A percentile compares a stretch with the other conserved stretches of the same genome.
Evolutionary conservation across 2,329 filamentous ascomycete genomes (phyloP).

Genomic region (Arthrobotrys sinensis): DNA sequence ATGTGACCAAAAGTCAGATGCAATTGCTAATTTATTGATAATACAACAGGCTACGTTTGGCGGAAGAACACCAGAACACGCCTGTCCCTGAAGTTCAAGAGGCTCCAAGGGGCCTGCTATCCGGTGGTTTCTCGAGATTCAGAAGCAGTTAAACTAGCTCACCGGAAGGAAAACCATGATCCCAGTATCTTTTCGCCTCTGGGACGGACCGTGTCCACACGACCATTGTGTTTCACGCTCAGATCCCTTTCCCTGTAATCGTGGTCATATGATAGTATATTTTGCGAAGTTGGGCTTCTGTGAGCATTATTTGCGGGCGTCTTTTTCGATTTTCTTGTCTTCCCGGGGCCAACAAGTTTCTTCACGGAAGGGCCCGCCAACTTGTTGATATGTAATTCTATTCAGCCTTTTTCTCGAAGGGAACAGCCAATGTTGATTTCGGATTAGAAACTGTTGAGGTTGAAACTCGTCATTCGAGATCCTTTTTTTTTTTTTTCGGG

Average conservation of each 20-base stretch:
- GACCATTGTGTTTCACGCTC: constrained; percentile 60
- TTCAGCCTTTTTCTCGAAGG: constrained; percentile 36
- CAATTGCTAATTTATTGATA: constrained; percentile 42
- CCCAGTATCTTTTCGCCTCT: constrained; percentile 36
- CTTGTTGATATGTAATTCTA: constrained; percentile 39
- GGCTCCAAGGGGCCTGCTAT: constrained; percentile 37
- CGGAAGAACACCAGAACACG: constrained; percentile 44
- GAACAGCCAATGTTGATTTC: constrained; percentile 48
- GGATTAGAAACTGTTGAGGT: constrained; percentile 32
- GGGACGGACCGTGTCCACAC: constrained; percentile 61
- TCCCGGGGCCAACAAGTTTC: neutral
- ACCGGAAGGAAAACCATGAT: constrained; percentile 25
- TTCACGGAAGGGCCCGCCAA: neutral
- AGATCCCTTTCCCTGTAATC: constrained; percentile 40
- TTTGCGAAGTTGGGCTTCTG: constrained; percentile 28
- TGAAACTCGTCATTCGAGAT: constrained; percentile 20
- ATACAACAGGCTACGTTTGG: constrained; percentile 48
- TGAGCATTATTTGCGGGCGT: constrained; percentile 47
- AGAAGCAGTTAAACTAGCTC: constrained; percentile 33
- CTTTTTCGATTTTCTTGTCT: constrained; percentile 9
- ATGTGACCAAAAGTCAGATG: constrained; percentile 48
- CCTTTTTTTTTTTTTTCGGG: neutral
- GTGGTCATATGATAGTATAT: constrained; percentile 38
- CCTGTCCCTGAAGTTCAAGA: constrained; percentile 47
- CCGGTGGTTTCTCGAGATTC: constrained; percentile 55